A percentile compares a stretch with the other conserved stretches of the same genome.
phyloP scores from a whole-genome alignment of 192 early-diverging fungal species.

The Backusella psychrophila region DNA sequence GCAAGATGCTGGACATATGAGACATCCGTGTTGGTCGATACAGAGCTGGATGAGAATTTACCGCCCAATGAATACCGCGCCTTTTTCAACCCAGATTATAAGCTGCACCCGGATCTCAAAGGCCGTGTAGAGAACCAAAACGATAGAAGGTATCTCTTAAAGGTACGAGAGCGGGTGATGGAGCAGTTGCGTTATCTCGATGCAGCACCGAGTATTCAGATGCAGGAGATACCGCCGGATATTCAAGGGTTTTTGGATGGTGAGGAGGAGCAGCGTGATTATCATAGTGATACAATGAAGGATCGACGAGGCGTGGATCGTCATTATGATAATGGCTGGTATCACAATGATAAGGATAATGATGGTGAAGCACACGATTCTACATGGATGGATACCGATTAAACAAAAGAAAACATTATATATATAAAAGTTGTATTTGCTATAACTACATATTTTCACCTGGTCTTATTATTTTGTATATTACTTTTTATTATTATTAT shows the following conservation, averaged over 20 bases:
- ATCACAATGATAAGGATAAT: constrained; percentile 37
- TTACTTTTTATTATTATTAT: background rate
- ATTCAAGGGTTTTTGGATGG: constrained; percentile 53
- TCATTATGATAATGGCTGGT: constrained; percentile 31
- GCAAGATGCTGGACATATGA: constrained; percentile 95
- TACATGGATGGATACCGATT: constrained; percentile 12
- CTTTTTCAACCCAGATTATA: constrained; percentile 88
- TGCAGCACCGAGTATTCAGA: constrained; percentile 93
- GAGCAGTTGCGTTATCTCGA: constrained; percentile 87
- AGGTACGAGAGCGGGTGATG: constrained; percentile 67
- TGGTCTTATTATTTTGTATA: background rate
- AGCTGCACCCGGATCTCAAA: constrained; percentile 83
- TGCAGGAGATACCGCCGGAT: constrained; percentile 82
- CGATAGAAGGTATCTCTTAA: constrained; percentile 74
- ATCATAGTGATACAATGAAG: constrained; percentile 39
- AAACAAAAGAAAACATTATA: background rate
- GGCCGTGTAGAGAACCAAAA: constrained; percentile 89
- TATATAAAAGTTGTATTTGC: too few relatives aligned
- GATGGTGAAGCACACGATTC: constrained; percentile 7
- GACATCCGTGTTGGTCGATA: constrained; percentile 79
- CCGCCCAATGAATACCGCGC: constrained; percentile 73
- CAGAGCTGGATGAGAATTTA: constrained; percentile 70
- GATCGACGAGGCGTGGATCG: constrained; percentile 18
- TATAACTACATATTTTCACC: too few relatives aligned
- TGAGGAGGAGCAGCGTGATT: constrained; percentile 52